A percentile compares a stretch with the other conserved stretches of the same genome.
Conservation (phyloP, 2,329 filamentous ascomycete species). For the Claviceps fusiformis region DNA sequence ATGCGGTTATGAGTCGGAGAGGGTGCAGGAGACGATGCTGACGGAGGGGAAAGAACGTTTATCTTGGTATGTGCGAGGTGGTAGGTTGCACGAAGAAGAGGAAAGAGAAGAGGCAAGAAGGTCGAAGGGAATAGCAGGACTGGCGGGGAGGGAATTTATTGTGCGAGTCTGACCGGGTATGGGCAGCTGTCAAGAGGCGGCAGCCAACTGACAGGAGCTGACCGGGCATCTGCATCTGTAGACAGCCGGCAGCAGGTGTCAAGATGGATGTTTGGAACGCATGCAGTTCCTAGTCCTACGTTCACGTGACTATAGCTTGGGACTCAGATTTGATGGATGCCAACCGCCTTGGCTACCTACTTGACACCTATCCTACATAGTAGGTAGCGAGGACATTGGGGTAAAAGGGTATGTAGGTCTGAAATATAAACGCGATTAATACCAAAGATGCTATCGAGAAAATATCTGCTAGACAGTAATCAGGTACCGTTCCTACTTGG, state of each 20-base stretch:
- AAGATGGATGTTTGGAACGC: neutral
- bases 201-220: neutral
- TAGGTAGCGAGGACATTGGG: too few relatives aligned
- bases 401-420: too few relatives aligned
- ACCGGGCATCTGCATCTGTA: neutral
- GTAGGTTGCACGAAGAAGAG: neutral
- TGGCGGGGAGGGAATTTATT: constrained; percentile 1
- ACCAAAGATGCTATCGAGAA: too few relatives aligned
- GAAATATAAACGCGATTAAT: neutral
- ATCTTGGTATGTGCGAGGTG: neutral
- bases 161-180: neutral
- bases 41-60: neutral
- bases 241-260: neutral
- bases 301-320: too few relatives aligned
- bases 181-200: neutral
- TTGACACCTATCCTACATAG: too few relatives aligned
- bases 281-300: too few relatives aligned
- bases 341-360: neutral
- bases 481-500: too few relatives aligned
- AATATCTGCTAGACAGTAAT: too few relatives aligned
- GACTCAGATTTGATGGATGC: neutral
- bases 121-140: neutral
- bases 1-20: neutral
- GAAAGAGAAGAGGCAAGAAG: constrained; percentile 5
- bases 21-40: neutral